These are phyloP conservation scores for Fusarium sororula DNA, from an alignment of 2,329 filamentous ascomycete genomes.

Conservation along the genomic window DNA sequence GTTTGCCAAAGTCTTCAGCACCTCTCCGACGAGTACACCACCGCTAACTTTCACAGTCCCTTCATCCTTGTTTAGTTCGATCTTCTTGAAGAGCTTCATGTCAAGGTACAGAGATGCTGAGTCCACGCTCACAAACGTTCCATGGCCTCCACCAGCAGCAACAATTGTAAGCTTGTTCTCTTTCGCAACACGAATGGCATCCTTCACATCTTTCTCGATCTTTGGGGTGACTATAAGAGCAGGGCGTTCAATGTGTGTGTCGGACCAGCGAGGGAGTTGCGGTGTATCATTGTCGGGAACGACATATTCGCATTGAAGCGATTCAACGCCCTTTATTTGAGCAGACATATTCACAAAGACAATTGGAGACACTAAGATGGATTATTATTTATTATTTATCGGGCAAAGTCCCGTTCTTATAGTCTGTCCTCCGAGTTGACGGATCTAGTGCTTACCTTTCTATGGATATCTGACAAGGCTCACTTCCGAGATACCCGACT, in stretches of 20 bases:
- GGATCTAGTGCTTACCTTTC: constrained; percentile 17
- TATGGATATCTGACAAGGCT: background rate
- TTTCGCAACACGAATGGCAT: constrained; percentile 41
- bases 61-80: constrained; percentile 40
- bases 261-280: constrained; percentile 45
- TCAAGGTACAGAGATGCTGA: constrained; percentile 46
- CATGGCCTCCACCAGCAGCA: constrained; percentile 41
- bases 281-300: background rate
- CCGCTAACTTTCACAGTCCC: constrained; percentile 44
- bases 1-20: constrained; percentile 34
- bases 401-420: background rate
- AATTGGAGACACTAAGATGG: fast-evolving
- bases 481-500: background rate
- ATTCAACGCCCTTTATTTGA: background rate
- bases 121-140: constrained; percentile 44
- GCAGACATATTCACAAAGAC: constrained; percentile 7
- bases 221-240: constrained; percentile 43
- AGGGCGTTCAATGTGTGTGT: constrained; percentile 37
- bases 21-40: constrained; percentile 40
- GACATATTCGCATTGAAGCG: constrained; percentile 11
- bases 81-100: constrained; percentile 43
- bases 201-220: constrained; percentile 42
- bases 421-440: background rate
- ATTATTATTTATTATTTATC: background rate
- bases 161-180: constrained; percentile 44